Evolutionary conservation across 1,284 basidiomycete genomes (phyloP), one percentile per base, ranked within the genome.

Genomic region (Ustilago xerochloae): DNA sequence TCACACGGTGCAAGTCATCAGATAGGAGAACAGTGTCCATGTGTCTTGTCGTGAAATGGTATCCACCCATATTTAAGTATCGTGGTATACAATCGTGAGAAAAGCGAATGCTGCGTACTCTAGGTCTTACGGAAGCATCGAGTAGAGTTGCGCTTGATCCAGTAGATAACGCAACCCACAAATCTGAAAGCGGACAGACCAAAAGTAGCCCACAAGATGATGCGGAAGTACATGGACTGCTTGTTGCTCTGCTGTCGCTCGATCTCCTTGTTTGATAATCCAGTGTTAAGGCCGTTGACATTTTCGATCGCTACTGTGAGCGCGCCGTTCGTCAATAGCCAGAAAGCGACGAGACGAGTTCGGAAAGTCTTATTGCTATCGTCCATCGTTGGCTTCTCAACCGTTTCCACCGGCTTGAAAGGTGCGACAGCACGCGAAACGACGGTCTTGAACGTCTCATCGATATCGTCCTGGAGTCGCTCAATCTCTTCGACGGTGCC

Each of bases 201-300:
- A 83, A 97, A 96, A 0, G 94, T 97, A 29, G 92, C 91, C 87
- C 92, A 97, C 35, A 98, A 87, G 70, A 97, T 92, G 66, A 93
- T 86, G 26, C 88, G 87, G 85, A 82, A 81, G 60, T 82, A 78
- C 15, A 83, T 76, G 51, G 84, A 77, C 47, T 79, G 77, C 56
- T 81, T 80, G 13, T 61, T 64, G 46, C 30, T 54, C 45, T 77
- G 76, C 62, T 80, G 66, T 82, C 89, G 90, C 57, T 84, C 62
- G 58, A 86, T 86, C 74, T 92, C 84, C 0, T 85, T 61, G 30
- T 63, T 43, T 8, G 59, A 69, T 35, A 60, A 18, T 38, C 81
- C 77, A n/a, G 85, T 85, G 59, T 85, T 88, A 50, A 93, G 81
- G 18, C 94, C 93, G 77, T 93, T 93, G 75, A 94, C 87, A 72